phyloP scores from a whole-genome alignment of 345 rosid species.

The Microcos paniculata region DNA sequence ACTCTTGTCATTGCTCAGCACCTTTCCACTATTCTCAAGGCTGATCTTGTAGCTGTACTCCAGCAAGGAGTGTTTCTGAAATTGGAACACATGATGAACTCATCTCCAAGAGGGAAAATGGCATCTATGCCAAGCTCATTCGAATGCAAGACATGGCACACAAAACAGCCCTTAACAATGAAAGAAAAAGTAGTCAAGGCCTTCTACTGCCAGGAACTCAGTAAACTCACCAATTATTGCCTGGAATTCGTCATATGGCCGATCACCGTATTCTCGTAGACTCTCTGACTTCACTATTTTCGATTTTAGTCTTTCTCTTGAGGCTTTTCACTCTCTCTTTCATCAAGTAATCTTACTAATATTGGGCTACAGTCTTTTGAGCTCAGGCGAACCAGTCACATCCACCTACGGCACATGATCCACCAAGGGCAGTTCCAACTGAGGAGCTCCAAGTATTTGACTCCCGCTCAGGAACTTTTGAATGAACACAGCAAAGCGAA shows the following conservation, averaged over 20 bases:
- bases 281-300: constrained; percentile 97
- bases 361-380: constrained; percentile 83
- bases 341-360: constrained; percentile 73
- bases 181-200: constrained; percentile 97
- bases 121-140: constrained; percentile 87
- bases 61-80: constrained; percentile 93
- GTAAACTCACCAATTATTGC: constrained; percentile 97
- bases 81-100: constrained; percentile 94
- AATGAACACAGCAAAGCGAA: constrained; percentile 57
- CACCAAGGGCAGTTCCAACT: constrained; percentile 55
- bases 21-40: constrained; percentile 94
- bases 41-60: constrained; percentile 93
- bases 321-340: constrained; percentile 73
- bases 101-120: constrained; percentile 81
- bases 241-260: constrained; percentile 89
- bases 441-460: constrained; percentile 65
- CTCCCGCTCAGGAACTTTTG: constrained; percentile 76
- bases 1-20: constrained; percentile 96
- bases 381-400: constrained; percentile 47
- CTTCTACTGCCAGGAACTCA: constrained; percentile 96
- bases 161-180: constrained; percentile 90
- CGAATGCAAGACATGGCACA: constrained; percentile 94
- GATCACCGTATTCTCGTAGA: constrained; percentile 93
- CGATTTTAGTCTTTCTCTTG: constrained; percentile 89
- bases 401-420: too few species aligned